These are phyloP conservation scores for Boletellus ananas DNA, from an alignment of 768 basidiomycete species.

Conservation along the genomic window DNA sequence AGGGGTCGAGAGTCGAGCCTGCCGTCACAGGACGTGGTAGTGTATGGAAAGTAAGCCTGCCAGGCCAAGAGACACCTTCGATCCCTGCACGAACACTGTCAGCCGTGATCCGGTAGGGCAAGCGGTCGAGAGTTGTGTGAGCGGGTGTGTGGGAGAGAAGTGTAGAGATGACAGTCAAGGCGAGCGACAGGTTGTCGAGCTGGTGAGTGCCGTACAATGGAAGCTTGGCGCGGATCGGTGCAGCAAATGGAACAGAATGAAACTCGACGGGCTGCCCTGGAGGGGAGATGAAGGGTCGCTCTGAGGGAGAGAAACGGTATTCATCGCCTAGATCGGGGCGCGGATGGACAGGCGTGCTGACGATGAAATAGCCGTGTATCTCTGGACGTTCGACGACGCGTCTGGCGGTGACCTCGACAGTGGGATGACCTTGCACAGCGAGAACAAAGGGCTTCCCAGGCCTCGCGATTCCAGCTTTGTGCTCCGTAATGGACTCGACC, in stretches of 20 bases:
- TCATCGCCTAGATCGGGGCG: conserved; percentile 31
- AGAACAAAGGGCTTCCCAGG: conserved; percentile 58
- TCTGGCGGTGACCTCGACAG: conserved; percentile 45
- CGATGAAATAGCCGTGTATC: conserved; percentile 41
- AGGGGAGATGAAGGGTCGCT: conserved; percentile 31
- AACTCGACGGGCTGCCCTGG: conserved; percentile 42
- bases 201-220: conserved; percentile 83
- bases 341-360: conserved; percentile 32
- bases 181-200: conserved; percentile 74
- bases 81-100: conserved; percentile 57
- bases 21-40: conserved; percentile 20
- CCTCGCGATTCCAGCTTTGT: conserved; percentile 83
- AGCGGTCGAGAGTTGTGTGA: conserved; percentile 13
- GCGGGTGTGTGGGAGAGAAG: conserved; percentile 43
- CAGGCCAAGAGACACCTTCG: conserved; percentile 64
- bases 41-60: conserved; percentile 71
- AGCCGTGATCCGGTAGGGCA: conserved; percentile 39
- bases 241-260: conserved; percentile 40
- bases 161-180: conserved; percentile 57
- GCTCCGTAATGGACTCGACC: conserved; percentile 65
- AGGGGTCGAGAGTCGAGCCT: conserved; percentile 12
- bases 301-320: conserved; percentile 32
- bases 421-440: conserved; percentile 54
- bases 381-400: conserved; percentile 35
- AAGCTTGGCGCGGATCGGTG: conserved; percentile 47